These are phyloP conservation scores for Colletotrichum sublineola DNA, from an alignment of 2,329 filamentous ascomycete genomes.

Conservation along the genomic window DNA sequence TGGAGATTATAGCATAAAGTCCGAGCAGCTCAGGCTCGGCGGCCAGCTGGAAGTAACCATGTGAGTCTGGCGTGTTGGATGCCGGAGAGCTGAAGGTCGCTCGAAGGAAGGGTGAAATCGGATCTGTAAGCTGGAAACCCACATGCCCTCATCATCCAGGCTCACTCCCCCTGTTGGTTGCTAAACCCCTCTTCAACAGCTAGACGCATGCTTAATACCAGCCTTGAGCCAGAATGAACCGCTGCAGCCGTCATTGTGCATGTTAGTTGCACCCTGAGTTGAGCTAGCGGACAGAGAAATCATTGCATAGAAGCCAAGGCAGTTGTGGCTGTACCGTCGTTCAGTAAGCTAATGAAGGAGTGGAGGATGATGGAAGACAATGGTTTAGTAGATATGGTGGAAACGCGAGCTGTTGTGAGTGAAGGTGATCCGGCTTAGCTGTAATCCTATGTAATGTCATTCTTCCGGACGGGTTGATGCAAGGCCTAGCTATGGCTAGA, in stretches of 20 bases:
- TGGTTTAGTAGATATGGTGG: background rate
- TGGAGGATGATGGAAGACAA: background rate
- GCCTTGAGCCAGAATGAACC: background rate
- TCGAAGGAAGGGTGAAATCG: background rate
- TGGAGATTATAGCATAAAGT: background rate
- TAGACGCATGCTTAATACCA: background rate
- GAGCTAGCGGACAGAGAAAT: background rate
- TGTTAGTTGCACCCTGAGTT: background rate
- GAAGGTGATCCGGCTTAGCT: conserved; percentile 3
- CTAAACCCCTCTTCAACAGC: background rate
- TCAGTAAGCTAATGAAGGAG: background rate
- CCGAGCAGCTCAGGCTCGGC: conserved; percentile 1
- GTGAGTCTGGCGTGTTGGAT: background rate
- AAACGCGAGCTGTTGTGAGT: conserved; percentile 2
- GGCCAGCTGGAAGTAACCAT: background rate
- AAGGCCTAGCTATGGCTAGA: conserved; percentile 1
- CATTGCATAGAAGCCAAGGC: background rate
- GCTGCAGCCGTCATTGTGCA: conserved; percentile 6
- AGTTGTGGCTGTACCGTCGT: background rate
- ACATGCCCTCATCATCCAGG: background rate
- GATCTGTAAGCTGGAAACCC: background rate
- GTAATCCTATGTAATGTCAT: background rate
- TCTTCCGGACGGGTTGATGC: background rate
- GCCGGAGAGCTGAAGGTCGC: background rate
- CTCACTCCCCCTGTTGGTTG: background rate